Base-by-base conservation (phyloP, 129 eudicot genomes). In the Escallonia herrerae region DNA sequence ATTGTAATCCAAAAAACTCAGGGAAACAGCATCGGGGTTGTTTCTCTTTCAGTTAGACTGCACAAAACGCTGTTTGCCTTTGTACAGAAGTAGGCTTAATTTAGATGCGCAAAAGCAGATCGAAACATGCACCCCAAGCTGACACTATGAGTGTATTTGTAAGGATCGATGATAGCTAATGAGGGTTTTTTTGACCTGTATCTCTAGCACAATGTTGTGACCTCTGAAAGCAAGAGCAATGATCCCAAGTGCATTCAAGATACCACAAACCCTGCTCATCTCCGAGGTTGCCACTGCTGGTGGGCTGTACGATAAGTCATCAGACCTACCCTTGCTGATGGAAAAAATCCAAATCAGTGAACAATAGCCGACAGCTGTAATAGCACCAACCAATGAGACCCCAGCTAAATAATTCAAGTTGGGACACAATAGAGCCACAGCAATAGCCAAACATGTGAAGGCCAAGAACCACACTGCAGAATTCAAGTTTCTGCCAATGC, bases 121-220 rank as follows among this genome's bases (percentile, higher is more conserved):
- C 33, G 33, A 22, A 22, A 22, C 33, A 22, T 22, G 33, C 1
- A 22, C 33, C 33, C 33, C 33, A 22, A 22, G 33, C 33, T 0
- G 33, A 22, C 33, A 22, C 33, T 22, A 22, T 22, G 33, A 22
- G 1, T 22, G 33, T 22, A 22, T 0, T 22, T 22, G 33, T 22
- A 22, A 22, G 33, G 33, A 22, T 22, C 33, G 33, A 22, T 22
- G 33, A 22, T 22, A 22, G 33, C 33, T 22, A 22, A 7, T n/a
- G 64, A 53, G 3, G 15, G 2, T 2, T 47, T 51, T 37, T 8
- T 7, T 7, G 4, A 87, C 95, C 87, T 88, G 96, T 61, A 88
- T 88, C 66, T 88, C 96, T 38, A 87, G 73, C 46, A 87, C 83
- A 49, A 87, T 83, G 68, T 87, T 87, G 69, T 87, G 90, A 45